Percentiles rank a stretch among this genome's conserved stretches.
Conservation (phyloP, 2,329 filamentous ascomycete genomes). For the Penicillium italicum region DNA sequence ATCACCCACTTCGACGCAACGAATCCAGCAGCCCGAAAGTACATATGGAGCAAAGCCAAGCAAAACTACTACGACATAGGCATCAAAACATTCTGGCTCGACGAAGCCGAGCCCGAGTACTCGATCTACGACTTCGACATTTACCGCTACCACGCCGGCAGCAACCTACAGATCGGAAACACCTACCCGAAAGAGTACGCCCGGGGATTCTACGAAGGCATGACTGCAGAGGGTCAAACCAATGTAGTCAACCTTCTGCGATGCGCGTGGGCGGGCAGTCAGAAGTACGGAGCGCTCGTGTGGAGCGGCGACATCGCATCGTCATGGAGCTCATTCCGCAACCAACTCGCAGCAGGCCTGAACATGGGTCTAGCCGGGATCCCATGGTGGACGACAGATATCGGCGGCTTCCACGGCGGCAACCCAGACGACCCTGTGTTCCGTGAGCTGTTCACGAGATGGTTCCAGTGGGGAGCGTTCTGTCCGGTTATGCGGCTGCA, state of each 20-base stretch:
- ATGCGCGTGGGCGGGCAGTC: conserved; percentile 57
- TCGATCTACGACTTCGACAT: conserved; percentile 63
- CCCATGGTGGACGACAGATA: conserved; percentile 68
- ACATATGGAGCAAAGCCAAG: conserved; percentile 58
- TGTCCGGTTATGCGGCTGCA: conserved; percentile 66
- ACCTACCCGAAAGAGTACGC: conserved; percentile 59
- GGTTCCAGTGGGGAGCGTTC: conserved; percentile 68
- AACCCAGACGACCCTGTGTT: conserved; percentile 55
- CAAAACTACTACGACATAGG: conserved; percentile 61
- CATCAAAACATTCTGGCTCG: conserved; percentile 64
- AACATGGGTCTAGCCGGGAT: conserved; percentile 64
- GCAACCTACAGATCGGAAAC: conserved; percentile 57
- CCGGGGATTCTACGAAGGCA: conserved; percentile 58
- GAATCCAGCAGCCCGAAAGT: conserved; percentile 56
- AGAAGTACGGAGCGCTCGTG: conserved; percentile 62
- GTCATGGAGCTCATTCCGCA: conserved; percentile 58
- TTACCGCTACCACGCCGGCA: conserved; percentile 58
- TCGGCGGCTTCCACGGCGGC: conserved; percentile 66
- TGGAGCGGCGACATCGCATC: conserved; percentile 67
- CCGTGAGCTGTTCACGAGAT: conserved; percentile 61
- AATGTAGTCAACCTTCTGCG: conserved; percentile 59
- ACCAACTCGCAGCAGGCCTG: conserved; percentile 61
- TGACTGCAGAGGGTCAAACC: conserved; percentile 50
- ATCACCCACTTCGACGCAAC: conserved; percentile 63
- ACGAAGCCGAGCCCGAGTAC: conserved; percentile 67